Evolutionary conservation across 176 grass and related monocot genomes (phyloP).

Genomic region (Triticum monococcum): DNA sequence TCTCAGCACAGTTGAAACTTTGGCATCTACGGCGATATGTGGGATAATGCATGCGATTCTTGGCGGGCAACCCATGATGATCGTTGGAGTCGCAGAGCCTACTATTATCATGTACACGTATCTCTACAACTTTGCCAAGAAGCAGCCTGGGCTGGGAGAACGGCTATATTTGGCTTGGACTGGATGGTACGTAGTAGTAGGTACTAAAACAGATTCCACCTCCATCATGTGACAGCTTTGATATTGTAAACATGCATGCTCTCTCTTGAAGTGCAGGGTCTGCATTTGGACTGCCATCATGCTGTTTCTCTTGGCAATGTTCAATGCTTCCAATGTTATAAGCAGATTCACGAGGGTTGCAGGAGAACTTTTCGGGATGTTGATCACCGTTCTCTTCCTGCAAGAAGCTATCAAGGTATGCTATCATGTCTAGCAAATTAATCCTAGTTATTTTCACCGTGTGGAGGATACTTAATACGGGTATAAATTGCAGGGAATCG

Average conservation of each 20-base stretch:
- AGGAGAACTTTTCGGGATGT: conserved; percentile 95
- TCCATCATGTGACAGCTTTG: conserved; percentile 6
- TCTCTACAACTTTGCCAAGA: conserved; percentile 81
- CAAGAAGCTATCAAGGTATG: conserved; percentile 88
- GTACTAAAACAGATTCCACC: neutral
- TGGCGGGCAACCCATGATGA: conserved; percentile 84
- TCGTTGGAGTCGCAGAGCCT: conserved; percentile 92
- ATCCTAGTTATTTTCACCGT: neutral
- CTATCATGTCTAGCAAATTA: neutral
- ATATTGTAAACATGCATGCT: neutral
- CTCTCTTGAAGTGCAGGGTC: conserved; percentile 52
- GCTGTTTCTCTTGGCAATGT: conserved; percentile 75
- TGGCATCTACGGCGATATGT: conserved; percentile 85
- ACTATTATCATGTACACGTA: conserved; percentile 98
- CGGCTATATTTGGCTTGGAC: conserved; percentile 87
- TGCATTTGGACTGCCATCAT: conserved; percentile 92
- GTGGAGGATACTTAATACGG: neutral
- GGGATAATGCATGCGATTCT: conserved; percentile 86
- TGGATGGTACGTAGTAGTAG: conserved; percentile 58
- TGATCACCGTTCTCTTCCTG: conserved; percentile 90
- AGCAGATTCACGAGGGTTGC: conserved; percentile 95
- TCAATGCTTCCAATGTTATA: conserved; percentile 79
- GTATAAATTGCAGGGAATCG: conserved; percentile 45
- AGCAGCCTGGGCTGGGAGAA: conserved; percentile 49
- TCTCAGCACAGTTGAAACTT: conserved; percentile 76